Evolutionary conservation across 768 basidiomycete genomes (phyloP).

Genomic region (Hericium rajendrae): DNA sequence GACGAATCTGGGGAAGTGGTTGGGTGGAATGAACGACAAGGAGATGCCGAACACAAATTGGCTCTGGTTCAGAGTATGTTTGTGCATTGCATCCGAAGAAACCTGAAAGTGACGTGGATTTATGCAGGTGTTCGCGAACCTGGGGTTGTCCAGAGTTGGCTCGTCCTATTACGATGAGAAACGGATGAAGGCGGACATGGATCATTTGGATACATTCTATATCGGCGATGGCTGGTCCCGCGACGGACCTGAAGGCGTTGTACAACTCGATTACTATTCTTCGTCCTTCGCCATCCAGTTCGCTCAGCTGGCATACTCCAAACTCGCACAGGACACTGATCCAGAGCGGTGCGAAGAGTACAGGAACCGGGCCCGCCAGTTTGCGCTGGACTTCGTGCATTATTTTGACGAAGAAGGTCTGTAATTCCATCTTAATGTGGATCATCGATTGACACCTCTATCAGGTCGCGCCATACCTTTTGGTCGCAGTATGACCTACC

Average conservation of each 20-base stretch:
- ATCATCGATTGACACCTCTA: background rate
- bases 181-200: constrained; percentile 64
- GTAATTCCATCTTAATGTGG: constrained; percentile 2
- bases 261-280: constrained; percentile 75
- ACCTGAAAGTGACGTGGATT: background rate
- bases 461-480: constrained; percentile 67
- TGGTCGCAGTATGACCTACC: constrained; percentile 66
- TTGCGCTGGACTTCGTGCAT: constrained; percentile 62
- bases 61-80: constrained; percentile 68
- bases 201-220: constrained; percentile 74
- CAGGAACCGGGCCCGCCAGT: constrained; percentile 48
- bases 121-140: constrained; percentile 60
- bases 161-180: constrained; percentile 45
- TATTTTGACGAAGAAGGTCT: constrained; percentile 68
- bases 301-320: constrained; percentile 63
- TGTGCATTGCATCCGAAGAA: too few species aligned
- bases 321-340: constrained; percentile 51
- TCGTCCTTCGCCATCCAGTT: constrained; percentile 75
- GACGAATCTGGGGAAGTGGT: constrained; percentile 52
- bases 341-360: constrained; percentile 57
- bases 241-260: constrained; percentile 67
- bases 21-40: constrained; percentile 72
- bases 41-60: constrained; percentile 80
- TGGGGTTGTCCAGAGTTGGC: constrained; percentile 55
- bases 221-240: constrained; percentile 68